These are phyloP conservation scores for Fraxinus angustifolia DNA, from an alignment of 305 asterid genomes.

Conservation along the genomic window DNA sequence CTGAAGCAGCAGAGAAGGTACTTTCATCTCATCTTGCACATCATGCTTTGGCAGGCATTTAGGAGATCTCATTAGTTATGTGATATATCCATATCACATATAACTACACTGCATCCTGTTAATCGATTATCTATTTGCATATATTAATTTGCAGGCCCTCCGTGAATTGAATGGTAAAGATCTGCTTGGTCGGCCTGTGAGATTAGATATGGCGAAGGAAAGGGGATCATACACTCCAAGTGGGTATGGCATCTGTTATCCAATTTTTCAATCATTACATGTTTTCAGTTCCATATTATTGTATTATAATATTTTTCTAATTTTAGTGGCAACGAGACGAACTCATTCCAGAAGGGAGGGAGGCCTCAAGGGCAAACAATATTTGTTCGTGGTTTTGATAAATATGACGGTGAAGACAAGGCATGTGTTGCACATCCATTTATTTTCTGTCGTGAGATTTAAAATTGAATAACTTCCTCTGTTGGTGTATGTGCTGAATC, in stretches of 20 bases:
- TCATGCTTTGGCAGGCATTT: not conserved
- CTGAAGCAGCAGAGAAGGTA: constrained; percentile 73
- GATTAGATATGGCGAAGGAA: constrained; percentile 62
- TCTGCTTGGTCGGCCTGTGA: constrained; percentile 60
- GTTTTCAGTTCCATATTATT: not conserved
- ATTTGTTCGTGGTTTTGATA: constrained; percentile 68
- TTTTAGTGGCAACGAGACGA: constrained; percentile 36
- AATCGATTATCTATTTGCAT: not conserved
- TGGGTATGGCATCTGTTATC: constrained; percentile 35
- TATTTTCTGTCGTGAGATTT: not conserved
- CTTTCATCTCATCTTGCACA: not conserved
- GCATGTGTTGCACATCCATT: constrained; percentile 30
- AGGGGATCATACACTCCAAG: constrained; percentile 57
- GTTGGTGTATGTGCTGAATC: not conserved
- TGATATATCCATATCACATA: not conserved
- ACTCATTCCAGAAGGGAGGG: constrained; percentile 47
- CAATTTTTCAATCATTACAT: not conserved
- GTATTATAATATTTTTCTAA: not conserved
- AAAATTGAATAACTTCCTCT: not conserved
- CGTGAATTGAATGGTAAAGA: constrained; percentile 55
- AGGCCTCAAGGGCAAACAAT: constrained; percentile 43
- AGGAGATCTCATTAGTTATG: not conserved
- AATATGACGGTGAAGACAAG: constrained; percentile 43
- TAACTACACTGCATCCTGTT: not conserved
- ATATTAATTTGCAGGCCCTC: constrained; percentile 47